A percentile compares a stretch with the other conserved stretches of the same genome.
Evolutionary conservation across 2,329 filamentous ascomycete species (phyloP).

Genomic region (Alternaria alternata): DNA sequence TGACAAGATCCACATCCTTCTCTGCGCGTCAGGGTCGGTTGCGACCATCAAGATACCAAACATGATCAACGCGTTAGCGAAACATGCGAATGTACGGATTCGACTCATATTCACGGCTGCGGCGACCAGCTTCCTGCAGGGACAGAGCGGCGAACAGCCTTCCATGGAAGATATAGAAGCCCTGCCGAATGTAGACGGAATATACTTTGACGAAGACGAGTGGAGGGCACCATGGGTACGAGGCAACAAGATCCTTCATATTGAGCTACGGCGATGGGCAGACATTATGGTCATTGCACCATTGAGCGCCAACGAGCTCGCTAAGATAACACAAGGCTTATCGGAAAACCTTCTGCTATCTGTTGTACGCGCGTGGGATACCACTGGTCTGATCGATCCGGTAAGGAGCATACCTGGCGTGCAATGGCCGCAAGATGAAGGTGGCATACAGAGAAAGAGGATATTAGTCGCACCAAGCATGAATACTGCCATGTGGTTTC

Average conservation of each 20-base stretch:
- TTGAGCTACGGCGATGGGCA: conserved; percentile 85
- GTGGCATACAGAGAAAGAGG: conserved; percentile 56
- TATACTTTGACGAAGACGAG: conserved; percentile 87
- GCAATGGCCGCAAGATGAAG: conserved; percentile 28
- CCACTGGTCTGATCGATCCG: conserved; percentile 50
- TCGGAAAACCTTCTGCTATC: conserved; percentile 77
- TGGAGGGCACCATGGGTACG: conserved; percentile 82
- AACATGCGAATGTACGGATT: conserved; percentile 71
- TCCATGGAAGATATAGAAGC: conserved; percentile 65
- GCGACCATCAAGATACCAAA: conserved; percentile 79
- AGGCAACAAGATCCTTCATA: conserved; percentile 84
- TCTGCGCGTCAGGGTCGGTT: conserved; percentile 76
- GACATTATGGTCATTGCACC: conserved; percentile 82
- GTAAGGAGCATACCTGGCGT: conserved; percentile 39
- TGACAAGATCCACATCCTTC: conserved; percentile 64
- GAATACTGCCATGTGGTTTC: conserved; percentile 91
- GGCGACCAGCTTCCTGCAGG: conserved; percentile 77
- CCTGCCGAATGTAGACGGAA: conserved; percentile 76
- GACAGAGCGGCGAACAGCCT: conserved; percentile 81
- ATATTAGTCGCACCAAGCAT: conserved; percentile 83
- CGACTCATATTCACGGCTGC: conserved; percentile 82
- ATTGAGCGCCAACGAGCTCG: conserved; percentile 83
- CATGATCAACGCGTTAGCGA: conserved; percentile 63
- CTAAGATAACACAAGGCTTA: conserved; percentile 81
- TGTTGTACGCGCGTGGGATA: conserved; percentile 89